These are phyloP conservation scores for Paxillus involutus DNA, from an alignment of 768 basidiomycete species.

Conservation along the genomic window DNA sequence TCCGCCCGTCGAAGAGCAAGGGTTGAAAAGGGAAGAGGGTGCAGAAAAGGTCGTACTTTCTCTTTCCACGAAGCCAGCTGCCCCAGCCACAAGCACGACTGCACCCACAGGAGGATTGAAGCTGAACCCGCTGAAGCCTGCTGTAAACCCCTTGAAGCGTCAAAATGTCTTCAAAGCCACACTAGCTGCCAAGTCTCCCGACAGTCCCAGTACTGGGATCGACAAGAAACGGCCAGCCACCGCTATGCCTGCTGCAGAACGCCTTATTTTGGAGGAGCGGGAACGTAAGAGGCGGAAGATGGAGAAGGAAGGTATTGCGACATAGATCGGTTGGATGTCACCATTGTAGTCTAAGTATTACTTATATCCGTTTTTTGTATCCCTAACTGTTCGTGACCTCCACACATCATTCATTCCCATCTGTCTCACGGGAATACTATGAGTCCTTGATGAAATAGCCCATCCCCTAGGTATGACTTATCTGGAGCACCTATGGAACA, in stretches of 20 bases:
- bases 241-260: slow-evolving; percentile 80
- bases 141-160: slow-evolving; percentile 65
- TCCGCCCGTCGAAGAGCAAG: slow-evolving; percentile 48
- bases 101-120: slow-evolving; percentile 48
- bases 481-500: too few relatives aligned
- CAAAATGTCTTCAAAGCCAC: slow-evolving; percentile 72
- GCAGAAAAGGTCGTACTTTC: slow-evolving; percentile 76
- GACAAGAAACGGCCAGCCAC: slow-evolving; percentile 64
- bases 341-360: slow-evolving; percentile 4
- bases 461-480: too few relatives aligned
- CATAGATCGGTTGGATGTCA: slow-evolving; percentile 7
- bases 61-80: slow-evolving; percentile 55
- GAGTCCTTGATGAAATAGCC: too few relatives aligned
- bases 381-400: not conserved
- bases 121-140: slow-evolving; percentile 47
- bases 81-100: slow-evolving; percentile 27
- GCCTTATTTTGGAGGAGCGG: slow-evolving; percentile 86
- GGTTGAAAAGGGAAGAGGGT: slow-evolving; percentile 70
- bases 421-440: too few relatives aligned
- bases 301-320: slow-evolving; percentile 45
- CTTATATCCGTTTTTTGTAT: slow-evolving; percentile 8
- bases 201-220: slow-evolving; percentile 32
- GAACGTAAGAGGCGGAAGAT: slow-evolving; percentile 82
- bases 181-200: slow-evolving; percentile 30
- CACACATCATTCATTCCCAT: too few relatives aligned